Conservation (phyloP, 2,329 filamentous ascomycete genomes). For the Hypoxylon sp. region DNA sequence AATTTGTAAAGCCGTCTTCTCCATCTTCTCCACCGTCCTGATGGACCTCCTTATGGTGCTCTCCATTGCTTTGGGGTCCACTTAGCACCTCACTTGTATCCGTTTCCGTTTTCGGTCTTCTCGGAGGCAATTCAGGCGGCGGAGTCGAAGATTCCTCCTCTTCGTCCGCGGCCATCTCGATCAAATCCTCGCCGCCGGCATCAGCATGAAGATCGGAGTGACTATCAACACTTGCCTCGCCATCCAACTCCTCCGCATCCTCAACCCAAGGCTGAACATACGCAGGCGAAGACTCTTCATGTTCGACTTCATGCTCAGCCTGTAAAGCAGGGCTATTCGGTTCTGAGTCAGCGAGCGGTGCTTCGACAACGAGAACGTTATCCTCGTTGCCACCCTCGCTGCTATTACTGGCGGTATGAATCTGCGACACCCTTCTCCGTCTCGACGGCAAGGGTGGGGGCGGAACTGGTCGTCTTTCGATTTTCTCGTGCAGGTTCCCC, state of each 20-base stretch:
- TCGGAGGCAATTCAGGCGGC: conserved; percentile 31
- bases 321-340: conserved; percentile 49
- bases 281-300: conserved; percentile 30
- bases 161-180: conserved; percentile 11
- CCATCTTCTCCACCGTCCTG: conserved; percentile 39
- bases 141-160: conserved; percentile 11
- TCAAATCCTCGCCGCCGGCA: conserved; percentile 31
- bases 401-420: conserved; percentile 47
- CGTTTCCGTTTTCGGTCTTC: background rate
- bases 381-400: conserved; percentile 51
- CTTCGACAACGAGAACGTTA: conserved; percentile 53
- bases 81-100: background rate
- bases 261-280: conserved; percentile 53
- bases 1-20: conserved; percentile 53
- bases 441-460: conserved; percentile 51
- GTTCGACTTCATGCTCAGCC: conserved; percentile 19
- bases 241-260: conserved; percentile 48
- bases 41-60: conserved; percentile 7
- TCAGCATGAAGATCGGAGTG: background rate
- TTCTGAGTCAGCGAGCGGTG: conserved; percentile 52
- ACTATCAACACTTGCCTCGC: conserved; percentile 2
- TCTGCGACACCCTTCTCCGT: conserved; percentile 53
- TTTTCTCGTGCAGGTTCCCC: conserved; percentile 45
- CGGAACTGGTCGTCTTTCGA: conserved; percentile 51
- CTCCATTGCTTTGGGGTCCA: conserved; percentile 14